Evolutionary conservation across 2,329 filamentous ascomycete genomes (phyloP).

Genomic region (Colletotrichum lindemuthianum): DNA sequence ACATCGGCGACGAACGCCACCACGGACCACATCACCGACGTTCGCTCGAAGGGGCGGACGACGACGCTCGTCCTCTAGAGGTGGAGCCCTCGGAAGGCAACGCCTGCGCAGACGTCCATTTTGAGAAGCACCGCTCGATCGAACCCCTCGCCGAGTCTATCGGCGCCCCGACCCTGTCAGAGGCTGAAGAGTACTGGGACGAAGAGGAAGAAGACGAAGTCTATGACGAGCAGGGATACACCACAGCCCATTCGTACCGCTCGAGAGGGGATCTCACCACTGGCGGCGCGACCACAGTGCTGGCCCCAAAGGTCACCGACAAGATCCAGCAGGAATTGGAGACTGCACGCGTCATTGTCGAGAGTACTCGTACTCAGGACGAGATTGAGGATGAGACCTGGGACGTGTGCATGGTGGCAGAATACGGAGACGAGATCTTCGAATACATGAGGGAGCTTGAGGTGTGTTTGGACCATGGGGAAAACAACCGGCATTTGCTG

Average conservation of each 20-base stretch:
- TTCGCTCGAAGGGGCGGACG: slow-evolving; percentile 20
- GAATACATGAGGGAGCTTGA: slow-evolving; percentile 90
- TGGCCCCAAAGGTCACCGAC: slow-evolving; percentile 77
- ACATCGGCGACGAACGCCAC: slow-evolving; percentile 44
- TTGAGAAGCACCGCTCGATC: slow-evolving; percentile 4
- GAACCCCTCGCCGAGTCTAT: slow-evolving; percentile 25
- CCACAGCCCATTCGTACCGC: slow-evolving; percentile 78
- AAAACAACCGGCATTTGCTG: slow-evolving; percentile 28
- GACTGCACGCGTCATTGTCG: slow-evolving; percentile 70
- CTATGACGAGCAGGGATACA: slow-evolving; percentile 76
- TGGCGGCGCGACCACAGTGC: slow-evolving; percentile 63
- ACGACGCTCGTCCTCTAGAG: slow-evolving; percentile 11
- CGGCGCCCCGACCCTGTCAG: slow-evolving; percentile 40
- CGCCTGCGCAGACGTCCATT: slow-evolving; percentile 6
- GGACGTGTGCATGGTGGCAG: slow-evolving; percentile 97
- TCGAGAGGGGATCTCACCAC: slow-evolving; percentile 75
- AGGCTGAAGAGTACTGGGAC: slow-evolving; percentile 78
- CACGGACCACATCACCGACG: slow-evolving; percentile 17
- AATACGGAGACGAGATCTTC: slow-evolving; percentile 97
- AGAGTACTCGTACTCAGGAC: slow-evolving; percentile 71
- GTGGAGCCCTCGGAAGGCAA: slow-evolving; percentile 16
- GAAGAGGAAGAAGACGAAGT: slow-evolving; percentile 75
- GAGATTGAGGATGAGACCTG: slow-evolving; percentile 89
- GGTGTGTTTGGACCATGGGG: slow-evolving; percentile 59
- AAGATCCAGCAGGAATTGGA: slow-evolving; percentile 79